Evolutionary conservation across 805 yeast species (phyloP).

Genomic region (Saturnispora dispora): DNA sequence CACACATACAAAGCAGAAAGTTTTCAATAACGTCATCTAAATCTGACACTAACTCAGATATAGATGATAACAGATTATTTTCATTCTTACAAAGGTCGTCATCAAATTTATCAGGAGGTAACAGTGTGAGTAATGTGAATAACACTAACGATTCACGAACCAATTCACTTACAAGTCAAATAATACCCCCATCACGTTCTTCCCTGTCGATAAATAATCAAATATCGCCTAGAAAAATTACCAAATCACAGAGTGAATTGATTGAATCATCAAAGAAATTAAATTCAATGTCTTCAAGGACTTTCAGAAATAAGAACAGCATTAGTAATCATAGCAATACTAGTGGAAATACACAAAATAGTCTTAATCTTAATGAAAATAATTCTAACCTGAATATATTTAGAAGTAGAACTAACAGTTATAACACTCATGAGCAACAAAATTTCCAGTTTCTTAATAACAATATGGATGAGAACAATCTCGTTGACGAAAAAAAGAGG

Average conservation of each 20-base stretch:
- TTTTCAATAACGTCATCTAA: constrained; percentile 15
- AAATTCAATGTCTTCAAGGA: constrained; percentile 26
- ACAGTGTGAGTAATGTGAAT: background rate
- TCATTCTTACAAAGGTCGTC: background rate
- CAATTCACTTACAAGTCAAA: constrained; percentile 1
- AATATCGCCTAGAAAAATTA: background rate
- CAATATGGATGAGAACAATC: background rate
- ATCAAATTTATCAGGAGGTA: background rate
- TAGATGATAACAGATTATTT: background rate
- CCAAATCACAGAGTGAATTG: background rate
- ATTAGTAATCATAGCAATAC: background rate
- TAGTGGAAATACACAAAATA: background rate
- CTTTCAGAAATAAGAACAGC: constrained; percentile 17
- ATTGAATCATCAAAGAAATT: constrained; percentile 14
- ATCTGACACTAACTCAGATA: constrained; percentile 6
- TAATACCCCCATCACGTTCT: background rate
- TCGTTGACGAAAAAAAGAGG: constrained; percentile 14
- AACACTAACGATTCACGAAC: constrained; percentile 11
- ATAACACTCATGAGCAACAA: background rate
- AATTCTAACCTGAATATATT: background rate
- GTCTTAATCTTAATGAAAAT: background rate
- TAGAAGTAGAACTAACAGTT: background rate
- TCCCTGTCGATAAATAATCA: background rate
- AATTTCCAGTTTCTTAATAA: background rate
- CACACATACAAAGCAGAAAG: constrained; percentile 17